Conservation (phyloP, 345 rosid species). For the Eutrema heterophyllum region DNA sequence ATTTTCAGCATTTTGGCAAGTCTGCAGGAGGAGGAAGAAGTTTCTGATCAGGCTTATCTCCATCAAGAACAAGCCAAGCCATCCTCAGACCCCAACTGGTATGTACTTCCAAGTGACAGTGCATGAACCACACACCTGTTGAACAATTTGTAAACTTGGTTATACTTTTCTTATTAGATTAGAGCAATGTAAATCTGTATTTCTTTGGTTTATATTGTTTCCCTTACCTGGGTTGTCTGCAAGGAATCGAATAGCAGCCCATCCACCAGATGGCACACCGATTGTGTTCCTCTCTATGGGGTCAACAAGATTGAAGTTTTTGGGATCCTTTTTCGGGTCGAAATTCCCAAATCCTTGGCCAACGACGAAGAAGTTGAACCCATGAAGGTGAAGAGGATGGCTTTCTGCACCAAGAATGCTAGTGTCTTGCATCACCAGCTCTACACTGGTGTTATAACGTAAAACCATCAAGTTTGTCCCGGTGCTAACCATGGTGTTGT, state of each 20-base stretch:
- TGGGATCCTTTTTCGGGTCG: slow-evolving; percentile 48
- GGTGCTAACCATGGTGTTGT: slow-evolving; percentile 52
- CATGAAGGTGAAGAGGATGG: slow-evolving; percentile 73
- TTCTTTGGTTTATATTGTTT: neutral
- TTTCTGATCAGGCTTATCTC: slow-evolving; percentile 58
- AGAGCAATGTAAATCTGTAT: neutral
- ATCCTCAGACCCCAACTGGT: slow-evolving; percentile 72
- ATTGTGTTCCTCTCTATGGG: slow-evolving; percentile 59
- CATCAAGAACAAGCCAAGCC: slow-evolving; percentile 75
- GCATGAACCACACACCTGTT: slow-evolving; percentile 74
- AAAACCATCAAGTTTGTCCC: slow-evolving; percentile 59
- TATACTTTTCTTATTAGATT: neutral
- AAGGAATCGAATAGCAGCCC: slow-evolving; percentile 65
- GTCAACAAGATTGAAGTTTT: slow-evolving; percentile 50
- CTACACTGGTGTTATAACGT: slow-evolving; percentile 53
- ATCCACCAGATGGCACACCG: slow-evolving; percentile 62
- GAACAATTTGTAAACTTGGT: slow-evolving; percentile 7
- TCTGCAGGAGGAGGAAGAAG: slow-evolving; percentile 65
- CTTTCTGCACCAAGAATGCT: slow-evolving; percentile 71
- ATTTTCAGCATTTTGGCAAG: slow-evolving; percentile 54
- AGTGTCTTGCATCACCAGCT: slow-evolving; percentile 64
- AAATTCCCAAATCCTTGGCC: slow-evolving; percentile 71
- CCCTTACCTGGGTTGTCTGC: slow-evolving; percentile 69
- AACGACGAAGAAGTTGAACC: slow-evolving; percentile 66
- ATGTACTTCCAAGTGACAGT: slow-evolving; percentile 74